phyloP scores from a whole-genome alignment of 1,284 basidiomycete species.

The Boletellus dicymbophilus region DNA sequence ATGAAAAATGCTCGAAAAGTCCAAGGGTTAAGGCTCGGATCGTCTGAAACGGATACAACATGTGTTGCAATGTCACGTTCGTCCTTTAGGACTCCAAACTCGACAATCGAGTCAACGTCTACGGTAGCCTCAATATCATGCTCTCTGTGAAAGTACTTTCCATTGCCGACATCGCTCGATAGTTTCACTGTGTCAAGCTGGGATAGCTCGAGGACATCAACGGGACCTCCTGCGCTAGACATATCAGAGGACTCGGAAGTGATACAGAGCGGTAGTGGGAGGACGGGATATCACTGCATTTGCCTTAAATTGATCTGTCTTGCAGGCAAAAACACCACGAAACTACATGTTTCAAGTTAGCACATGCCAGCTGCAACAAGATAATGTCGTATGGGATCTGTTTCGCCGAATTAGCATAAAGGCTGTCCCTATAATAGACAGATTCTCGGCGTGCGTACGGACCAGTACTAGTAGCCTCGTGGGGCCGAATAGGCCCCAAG shows the following conservation, averaged over 20 bases:
- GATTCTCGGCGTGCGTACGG: too few relatives aligned
- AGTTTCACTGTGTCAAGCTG: not conserved
- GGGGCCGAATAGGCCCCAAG: too few relatives aligned
- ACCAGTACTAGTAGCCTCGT: too few relatives aligned
- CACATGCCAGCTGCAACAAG: too few relatives aligned
- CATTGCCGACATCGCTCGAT: constrained; percentile 23
- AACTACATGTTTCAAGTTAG: too few relatives aligned
- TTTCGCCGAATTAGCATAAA: too few relatives aligned
- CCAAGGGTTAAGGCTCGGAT: constrained; percentile 54
- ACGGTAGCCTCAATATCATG: constrained; percentile 36
- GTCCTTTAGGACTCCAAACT: constrained; percentile 35
- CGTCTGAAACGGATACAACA: constrained; percentile 55
- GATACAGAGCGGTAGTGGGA: not conserved
- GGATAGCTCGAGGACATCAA: constrained; percentile 7
- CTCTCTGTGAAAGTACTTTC: constrained; percentile 34
- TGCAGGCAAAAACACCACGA: too few relatives aligned
- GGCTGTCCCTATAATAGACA: too few relatives aligned
- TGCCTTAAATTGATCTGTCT: too few relatives aligned
- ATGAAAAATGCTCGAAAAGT: constrained; percentile 60
- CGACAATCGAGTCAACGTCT: constrained; percentile 14
- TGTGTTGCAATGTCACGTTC: constrained; percentile 52
- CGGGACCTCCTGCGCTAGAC: constrained; percentile 4
- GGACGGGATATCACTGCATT: not conserved
- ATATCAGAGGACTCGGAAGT: constrained; percentile 11
- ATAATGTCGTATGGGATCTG: too few relatives aligned